These are phyloP conservation scores for Camillea tinctor DNA, from an alignment of 2,329 filamentous ascomycete species.

Conservation along the genomic window DNA sequence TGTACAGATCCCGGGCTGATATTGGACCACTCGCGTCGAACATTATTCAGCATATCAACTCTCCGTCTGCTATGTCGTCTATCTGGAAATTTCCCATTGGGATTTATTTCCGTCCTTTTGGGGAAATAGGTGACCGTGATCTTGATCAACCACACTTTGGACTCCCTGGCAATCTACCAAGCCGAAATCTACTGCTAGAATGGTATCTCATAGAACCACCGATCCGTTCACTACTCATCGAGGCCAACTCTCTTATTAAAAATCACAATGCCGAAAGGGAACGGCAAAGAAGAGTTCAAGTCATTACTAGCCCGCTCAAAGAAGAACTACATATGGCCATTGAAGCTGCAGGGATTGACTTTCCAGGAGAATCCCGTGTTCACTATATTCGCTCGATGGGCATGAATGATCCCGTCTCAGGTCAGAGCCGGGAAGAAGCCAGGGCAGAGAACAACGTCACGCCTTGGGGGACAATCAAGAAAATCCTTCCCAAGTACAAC, in stretches of 20 bases:
- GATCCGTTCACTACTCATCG: too few species aligned
- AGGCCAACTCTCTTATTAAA: not conserved
- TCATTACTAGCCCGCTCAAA: too few species aligned
- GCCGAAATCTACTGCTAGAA: too few species aligned
- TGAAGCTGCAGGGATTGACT: not conserved
- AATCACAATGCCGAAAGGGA: not conserved
- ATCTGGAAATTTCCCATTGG: too few species aligned
- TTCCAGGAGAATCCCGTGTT: not conserved
- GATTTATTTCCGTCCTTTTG: too few species aligned
- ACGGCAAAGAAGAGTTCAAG: not conserved
- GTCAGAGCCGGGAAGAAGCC: not conserved
- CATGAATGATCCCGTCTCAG: not conserved
- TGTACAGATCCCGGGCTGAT: too few species aligned
- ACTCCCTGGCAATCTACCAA: too few species aligned
- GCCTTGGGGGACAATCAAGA: not conserved
- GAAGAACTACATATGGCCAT: not conserved
- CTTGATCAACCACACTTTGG: too few species aligned
- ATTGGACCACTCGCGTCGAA: not conserved
- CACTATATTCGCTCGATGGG: not conserved
- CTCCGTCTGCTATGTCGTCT: too few species aligned
- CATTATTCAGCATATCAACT: too few species aligned
- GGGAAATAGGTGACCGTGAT: too few species aligned
- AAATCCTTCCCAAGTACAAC: not conserved
- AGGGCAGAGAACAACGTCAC: not conserved
- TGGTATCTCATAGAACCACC: too few species aligned